Conservation (phyloP, 768 basidiomycete genomes). For the Cubamyces lactineus region DNA sequence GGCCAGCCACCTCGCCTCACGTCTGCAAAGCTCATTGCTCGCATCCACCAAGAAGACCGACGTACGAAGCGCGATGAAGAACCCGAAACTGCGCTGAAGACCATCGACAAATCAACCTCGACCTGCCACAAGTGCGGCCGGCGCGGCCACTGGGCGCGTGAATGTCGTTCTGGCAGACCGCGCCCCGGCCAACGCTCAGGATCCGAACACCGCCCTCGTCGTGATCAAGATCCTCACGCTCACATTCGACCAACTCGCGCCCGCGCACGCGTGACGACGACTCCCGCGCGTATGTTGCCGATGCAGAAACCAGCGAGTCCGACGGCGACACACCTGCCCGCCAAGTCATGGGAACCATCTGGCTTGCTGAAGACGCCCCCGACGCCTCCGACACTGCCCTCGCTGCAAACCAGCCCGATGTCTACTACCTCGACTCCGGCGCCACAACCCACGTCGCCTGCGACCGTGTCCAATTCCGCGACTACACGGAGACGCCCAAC, state of each 20-base stretch:
- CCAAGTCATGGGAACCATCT: neutral
- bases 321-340: neutral
- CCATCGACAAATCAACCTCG: neutral
- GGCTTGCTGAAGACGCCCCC: neutral
- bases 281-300: neutral
- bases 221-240: no score
- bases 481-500: constrained; percentile 12
- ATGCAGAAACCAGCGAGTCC: neutral
- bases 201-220: no score
- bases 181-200: neutral
- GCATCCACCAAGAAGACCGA: constrained; percentile 20
- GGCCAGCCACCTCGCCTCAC: neutral
- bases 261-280: no score
- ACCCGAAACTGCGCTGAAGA: constrained; percentile 3
- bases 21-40: constrained; percentile 23
- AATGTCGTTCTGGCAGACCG: constrained; percentile 3
- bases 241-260: no score
- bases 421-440: constrained; percentile 24
- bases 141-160: neutral
- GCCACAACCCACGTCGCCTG: no score
- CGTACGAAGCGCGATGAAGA: neutral
- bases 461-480: constrained; percentile 4
- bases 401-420: neutral
- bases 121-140: constrained; percentile 13
- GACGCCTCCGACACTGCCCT: neutral